These are phyloP conservation scores for Massariosphaeria phaeospora DNA, from an alignment of 495 filamentous ascomycete genomes.

Conservation along the genomic window DNA sequence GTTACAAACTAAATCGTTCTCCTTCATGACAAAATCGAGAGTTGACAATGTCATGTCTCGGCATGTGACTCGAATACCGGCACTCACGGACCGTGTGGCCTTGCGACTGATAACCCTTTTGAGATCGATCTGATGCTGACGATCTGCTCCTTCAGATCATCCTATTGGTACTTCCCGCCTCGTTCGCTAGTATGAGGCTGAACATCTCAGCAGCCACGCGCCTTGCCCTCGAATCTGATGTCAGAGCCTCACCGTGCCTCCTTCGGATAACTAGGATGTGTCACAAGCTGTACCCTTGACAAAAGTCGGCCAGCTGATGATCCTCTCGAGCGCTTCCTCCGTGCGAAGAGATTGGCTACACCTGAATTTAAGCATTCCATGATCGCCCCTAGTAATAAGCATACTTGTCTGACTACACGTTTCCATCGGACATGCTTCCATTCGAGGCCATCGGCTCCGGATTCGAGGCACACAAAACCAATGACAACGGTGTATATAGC, in stretches of 20 bases:
- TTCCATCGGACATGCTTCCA: constrained; percentile 1
- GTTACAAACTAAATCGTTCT: too few species aligned
- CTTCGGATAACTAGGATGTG: not conserved
- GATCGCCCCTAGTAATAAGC: constrained; percentile 20
- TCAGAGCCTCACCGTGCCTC: not conserved
- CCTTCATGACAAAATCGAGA: too few species aligned
- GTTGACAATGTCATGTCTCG: too few species aligned
- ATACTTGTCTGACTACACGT: constrained; percentile 1
- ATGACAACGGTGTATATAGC: not conserved
- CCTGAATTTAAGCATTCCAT: constrained; percentile 7
- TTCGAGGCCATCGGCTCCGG: not conserved
- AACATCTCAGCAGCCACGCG: constrained; percentile 1
- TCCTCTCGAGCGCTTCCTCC: not conserved
- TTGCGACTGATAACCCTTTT: not conserved
- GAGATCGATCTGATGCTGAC: too few species aligned
- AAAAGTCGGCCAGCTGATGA: not conserved
- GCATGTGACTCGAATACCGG: too few species aligned
- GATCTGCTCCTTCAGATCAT: not conserved
- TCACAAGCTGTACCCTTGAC: not conserved
- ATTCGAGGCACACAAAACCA: not conserved
- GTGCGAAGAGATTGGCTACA: constrained; percentile 1
- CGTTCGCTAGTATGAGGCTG: constrained; percentile 4
- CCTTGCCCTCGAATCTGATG: not conserved
- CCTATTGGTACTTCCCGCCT: not conserved
- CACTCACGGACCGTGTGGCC: too few species aligned